These are phyloP conservation scores for Pholiota conissans DNA, from an alignment of 768 basidiomycete genomes.

Conservation along the genomic window DNA sequence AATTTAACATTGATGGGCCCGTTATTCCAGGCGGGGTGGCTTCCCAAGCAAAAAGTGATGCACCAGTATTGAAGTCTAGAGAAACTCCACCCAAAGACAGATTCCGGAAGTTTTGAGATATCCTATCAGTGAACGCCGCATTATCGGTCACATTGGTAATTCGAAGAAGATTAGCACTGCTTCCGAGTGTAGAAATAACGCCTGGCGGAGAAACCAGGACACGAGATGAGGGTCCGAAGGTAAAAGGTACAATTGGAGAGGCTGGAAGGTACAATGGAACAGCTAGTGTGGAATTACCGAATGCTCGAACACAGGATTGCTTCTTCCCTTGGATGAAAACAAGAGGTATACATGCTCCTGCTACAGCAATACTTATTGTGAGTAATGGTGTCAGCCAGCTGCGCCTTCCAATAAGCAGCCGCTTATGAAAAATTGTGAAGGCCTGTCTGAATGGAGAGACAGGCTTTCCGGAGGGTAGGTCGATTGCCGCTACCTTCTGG, in stretches of 20 bases:
- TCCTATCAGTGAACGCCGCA: constrained; percentile 54
- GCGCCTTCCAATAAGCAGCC: constrained; percentile 58
- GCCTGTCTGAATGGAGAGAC: constrained; percentile 65
- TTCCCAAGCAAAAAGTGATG: constrained; percentile 71
- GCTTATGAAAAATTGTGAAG: constrained; percentile 73
- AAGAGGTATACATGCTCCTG: constrained; percentile 67
- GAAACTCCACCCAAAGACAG: constrained; percentile 72
- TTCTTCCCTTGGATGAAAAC: constrained; percentile 56
- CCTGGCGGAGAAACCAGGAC: constrained; percentile 57
- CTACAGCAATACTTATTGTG: constrained; percentile 51
- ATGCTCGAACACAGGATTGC: constrained; percentile 49
- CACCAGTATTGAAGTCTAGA: constrained; percentile 46
- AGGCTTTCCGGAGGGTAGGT: constrained; percentile 48
- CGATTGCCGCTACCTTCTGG: constrained; percentile 25
- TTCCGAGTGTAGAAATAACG: constrained; percentile 48
- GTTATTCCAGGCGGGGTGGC: constrained; percentile 57
- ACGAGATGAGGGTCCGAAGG: constrained; percentile 29
- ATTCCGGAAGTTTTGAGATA: constrained; percentile 51
- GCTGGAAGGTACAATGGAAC: constrained; percentile 57
- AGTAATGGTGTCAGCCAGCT: constrained; percentile 70
- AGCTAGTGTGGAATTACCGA: constrained; percentile 29
- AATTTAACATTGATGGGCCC: constrained; percentile 64
- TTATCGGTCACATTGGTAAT: constrained; percentile 52
- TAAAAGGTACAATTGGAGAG: constrained; percentile 38
- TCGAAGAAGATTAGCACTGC: constrained; percentile 31